Conservation (phyloP, 768 basidiomycete species). For the Auricularia sp. region DNA sequence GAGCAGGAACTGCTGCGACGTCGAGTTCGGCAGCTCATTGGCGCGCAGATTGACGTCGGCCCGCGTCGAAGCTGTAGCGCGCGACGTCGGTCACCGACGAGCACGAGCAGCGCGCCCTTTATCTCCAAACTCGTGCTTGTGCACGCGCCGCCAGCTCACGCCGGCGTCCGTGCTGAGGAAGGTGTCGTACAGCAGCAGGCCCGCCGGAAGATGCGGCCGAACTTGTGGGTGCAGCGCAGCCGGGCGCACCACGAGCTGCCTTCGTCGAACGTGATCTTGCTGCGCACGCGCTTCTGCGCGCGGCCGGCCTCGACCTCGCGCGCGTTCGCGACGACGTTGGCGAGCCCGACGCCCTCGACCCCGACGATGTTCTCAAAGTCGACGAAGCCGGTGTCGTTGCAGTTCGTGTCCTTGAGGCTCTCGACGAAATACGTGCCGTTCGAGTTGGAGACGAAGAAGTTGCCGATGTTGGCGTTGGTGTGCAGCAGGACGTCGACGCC, state of each 20-base stretch:
- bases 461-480: slow-evolving; percentile 54
- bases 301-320: slow-evolving; percentile 69
- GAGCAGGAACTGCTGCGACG: slow-evolving; percentile 91
- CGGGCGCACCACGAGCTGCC: slow-evolving; percentile 41
- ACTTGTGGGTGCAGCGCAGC: slow-evolving; percentile 82
- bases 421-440: slow-evolving; percentile 94
- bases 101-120: slow-evolving; percentile 64
- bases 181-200: slow-evolving; percentile 69
- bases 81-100: slow-evolving; percentile 63
- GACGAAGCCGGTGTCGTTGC: slow-evolving; percentile 80
- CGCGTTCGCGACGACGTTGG: slow-evolving; percentile 78
- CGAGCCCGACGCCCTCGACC: slow-evolving; percentile 82
- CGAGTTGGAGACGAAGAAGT: slow-evolving; percentile 90
- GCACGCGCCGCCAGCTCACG: slow-evolving; percentile 76
- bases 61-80: slow-evolving; percentile 74
- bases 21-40: slow-evolving; percentile 77
- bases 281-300: slow-evolving; percentile 63
- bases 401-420: slow-evolving; percentile 84
- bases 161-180: slow-evolving; percentile 91
- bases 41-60: slow-evolving; percentile 54
- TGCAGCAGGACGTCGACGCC: slow-evolving; percentile 85
- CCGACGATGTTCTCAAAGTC: slow-evolving; percentile 87
- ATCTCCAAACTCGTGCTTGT: slow-evolving; percentile 96
- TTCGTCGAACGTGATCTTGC: slow-evolving; percentile 85
- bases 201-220: slow-evolving; percentile 82